A percentile compares a stretch with the other conserved stretches of the same genome.
Conservation (phyloP, 768 basidiomycete genomes). For the Pleurotus salmoneostramineus region DNA sequence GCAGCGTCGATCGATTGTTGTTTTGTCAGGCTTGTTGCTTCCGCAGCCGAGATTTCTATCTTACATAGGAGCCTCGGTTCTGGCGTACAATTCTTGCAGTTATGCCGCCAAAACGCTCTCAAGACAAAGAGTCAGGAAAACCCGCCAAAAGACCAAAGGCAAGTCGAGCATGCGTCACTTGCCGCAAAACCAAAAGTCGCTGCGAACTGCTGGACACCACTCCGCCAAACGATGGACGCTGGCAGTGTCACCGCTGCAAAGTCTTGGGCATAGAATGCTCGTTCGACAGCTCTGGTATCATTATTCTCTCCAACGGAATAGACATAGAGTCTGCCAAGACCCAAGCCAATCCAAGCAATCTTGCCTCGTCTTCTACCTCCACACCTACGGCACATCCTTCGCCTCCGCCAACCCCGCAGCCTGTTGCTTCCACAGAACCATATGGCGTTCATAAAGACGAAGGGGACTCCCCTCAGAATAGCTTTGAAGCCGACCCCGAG, state of each 20-base stretch:
- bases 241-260: constrained; percentile 46
- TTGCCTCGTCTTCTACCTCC: background rate
- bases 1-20: background rate
- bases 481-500: background rate
- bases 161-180: constrained; percentile 40
- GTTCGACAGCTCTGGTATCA: constrained; percentile 31
- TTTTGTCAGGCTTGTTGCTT: background rate
- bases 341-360: background rate
- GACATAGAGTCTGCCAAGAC: background rate
- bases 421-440: background rate
- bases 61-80: background rate
- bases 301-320: constrained; percentile 15
- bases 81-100: background rate
- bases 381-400: background rate
- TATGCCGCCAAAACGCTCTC: background rate
- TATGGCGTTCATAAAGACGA: background rate
- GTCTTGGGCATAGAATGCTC: constrained; percentile 44
- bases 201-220: constrained; percentile 46
- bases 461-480: background rate
- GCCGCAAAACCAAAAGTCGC: constrained; percentile 44
- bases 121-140: background rate
- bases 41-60: too few species aligned
- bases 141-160: constrained; percentile 34
- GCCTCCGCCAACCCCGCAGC: background rate
- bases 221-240: constrained; percentile 12